Evolutionary conservation across 805 yeast species (phyloP), one percentile per base, ranked within the genome.

Genomic region (Kluyveromyces dobzhanskii): DNA sequence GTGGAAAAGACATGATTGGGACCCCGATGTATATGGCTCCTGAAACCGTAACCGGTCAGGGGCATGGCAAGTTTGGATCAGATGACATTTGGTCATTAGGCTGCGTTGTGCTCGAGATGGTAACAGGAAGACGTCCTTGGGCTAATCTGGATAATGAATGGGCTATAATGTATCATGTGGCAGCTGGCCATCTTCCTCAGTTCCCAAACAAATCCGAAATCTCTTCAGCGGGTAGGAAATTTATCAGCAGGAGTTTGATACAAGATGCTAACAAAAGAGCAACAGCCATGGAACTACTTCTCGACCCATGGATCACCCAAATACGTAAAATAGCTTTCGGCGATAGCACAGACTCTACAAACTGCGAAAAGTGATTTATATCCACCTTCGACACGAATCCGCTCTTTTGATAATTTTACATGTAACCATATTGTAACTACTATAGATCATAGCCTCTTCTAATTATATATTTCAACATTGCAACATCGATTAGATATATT

Each of bases 11-110:
- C 16, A 57, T 66, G 69, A 57, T 94, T 2, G 98, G 98, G 29
- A 92, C 98, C 0, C 97, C 97, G 12, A 92, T 90, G 97, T 92
- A 92, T 63, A 90, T 92, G 97, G 86, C 97, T 0, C 98, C 98
- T 0, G 98, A 92, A 54, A 84, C 85, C 0, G 85, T 92, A 42
- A 85, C 92, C 1, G 97, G 97, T 2, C 70, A 73, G 10, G 49
- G 46, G 30, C 59, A 60, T 29, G 59, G 63, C 2, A 56, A 55
- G 28, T 59, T 65, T 37, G 70, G 69, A 25, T 61, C 71, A 4
- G 64, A 62, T 34, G 98, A 92, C 63, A 84, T 92, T 25, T 92
- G 98, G 98, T 86, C 98, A 0, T 66, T 90, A 30, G 98, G 98
- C 3, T 92, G 98, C 61, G 90, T 95, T 61, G 83, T 92, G 2